Base-by-base conservation (phyloP, 1,139 yeast species). In the Scheffersomyces lignicola region DNA sequence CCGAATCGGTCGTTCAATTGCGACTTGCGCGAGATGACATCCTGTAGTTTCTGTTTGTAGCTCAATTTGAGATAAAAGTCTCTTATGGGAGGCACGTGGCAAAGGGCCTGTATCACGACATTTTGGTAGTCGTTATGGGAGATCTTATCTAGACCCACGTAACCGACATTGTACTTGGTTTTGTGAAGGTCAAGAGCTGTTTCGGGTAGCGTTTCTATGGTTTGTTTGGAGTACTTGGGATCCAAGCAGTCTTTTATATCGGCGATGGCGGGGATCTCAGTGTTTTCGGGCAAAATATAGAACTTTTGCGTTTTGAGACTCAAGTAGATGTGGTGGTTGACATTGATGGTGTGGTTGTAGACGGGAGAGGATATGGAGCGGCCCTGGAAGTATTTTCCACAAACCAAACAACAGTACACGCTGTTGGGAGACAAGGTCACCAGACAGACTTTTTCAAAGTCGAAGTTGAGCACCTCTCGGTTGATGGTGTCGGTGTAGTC, bases 341-440 rank as follows among this genome's bases (percentile, higher is more conserved):
- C n/a, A 43, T 72, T 69, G 18, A 86, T 67, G 3, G 89, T 69
- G 53, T 86, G 95, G 28, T 65, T 54, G 49, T 79, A 83, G 0
- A 92, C 90, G 14, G 82, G 82, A 0, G 92, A 76, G 10, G 73
- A 56, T 37, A 58, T 60, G 1, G 80, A 74, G 17, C 89, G 65
- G 0, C 95, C 95, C 47, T 80, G 84, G 37, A 78, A 73, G 58
- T 78, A 86, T 49, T 75, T 80, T 27, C 94, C 94, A 58, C 95
- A 86, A 0, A 71, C 73, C 23, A 86, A 58, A 49, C 95, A 86
- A 26, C 87, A 80, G 51, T 84, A 83, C 1, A 85, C 74, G 47
- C 83, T 82, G 22, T 71, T 60, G 29, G 69, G 71, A 0, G 86
- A 68, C 12, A 85, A 60, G 0, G 88, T 73, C 0, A 82, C 75